A percentile compares a stretch with the other conserved stretches of the same genome.
Evolutionary conservation across 108 stramenopile species (phyloP).

Genomic region (Thalassiosira profunda): DNA sequence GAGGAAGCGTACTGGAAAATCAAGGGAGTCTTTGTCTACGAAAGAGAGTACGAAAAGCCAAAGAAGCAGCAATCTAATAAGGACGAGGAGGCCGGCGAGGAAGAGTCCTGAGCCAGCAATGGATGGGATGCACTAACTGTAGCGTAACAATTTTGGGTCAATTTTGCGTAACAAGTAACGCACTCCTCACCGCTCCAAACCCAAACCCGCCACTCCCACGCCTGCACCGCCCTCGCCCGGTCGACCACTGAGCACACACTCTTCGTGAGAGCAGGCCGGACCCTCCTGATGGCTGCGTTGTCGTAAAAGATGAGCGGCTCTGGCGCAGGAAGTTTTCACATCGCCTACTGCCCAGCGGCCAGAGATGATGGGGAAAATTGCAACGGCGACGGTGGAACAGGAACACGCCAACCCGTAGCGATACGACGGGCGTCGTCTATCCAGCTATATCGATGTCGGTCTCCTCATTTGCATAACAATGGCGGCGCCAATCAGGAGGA

Average conservation of each 20-base stretch:
- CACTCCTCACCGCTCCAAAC: no score
- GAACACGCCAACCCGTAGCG: not conserved
- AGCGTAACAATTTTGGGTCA: no score
- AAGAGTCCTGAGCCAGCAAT: no score
- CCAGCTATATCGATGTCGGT: slow-evolving; percentile 19
- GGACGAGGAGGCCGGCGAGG: no score
- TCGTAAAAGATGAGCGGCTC: not conserved
- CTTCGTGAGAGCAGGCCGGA: no score
- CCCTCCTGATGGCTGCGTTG: no score
- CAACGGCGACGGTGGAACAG: not conserved
- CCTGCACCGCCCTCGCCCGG: no score
- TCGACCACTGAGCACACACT: no score
- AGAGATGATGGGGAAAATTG: not conserved
- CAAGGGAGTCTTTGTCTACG: slow-evolving; percentile 87
- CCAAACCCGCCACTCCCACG: no score
- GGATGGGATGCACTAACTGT: no score
- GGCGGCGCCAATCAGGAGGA: not conserved
- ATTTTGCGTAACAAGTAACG: no score
- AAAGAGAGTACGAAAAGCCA: slow-evolving; percentile 62
- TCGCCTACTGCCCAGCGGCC: slow-evolving; percentile 14
- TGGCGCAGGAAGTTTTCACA: slow-evolving; percentile 10
- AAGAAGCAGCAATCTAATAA: slow-evolving; percentile 2
- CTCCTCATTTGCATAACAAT: not conserved
- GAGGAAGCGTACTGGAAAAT: slow-evolving; percentile 91
- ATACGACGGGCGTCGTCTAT: slow-evolving; percentile 19